Base-by-base conservation (phyloP, 176 grass and related monocot genomes). In the Saccharum officinarum region DNA sequence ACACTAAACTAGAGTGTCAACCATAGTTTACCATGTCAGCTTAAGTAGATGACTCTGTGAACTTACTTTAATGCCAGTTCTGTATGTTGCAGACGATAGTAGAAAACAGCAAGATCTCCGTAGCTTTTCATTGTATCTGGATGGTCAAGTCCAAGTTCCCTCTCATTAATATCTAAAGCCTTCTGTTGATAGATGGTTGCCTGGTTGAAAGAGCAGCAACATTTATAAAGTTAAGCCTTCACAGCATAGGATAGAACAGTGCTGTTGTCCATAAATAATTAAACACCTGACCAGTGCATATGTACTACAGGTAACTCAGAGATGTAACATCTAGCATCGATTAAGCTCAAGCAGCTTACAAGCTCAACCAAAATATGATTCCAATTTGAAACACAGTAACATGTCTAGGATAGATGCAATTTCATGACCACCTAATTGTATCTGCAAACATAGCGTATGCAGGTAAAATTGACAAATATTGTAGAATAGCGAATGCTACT, bases 51-150 rank as follows among this genome's bases (percentile, higher is more conserved):
- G 38, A 66, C 11, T 79, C 66, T 1, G 2, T 3, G 3, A 60
- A 84, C 89, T 85, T 95, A 98, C 97, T 98, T 98, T 80, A 98
- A 70, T 69, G 97, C 97, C 25, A 98, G 65, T 94, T 98, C 91
- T 79, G 93, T 98, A 89, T 98, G 97, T 84, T 98, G 97, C 91
- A 98, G 88, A 41, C 97, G 97, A 79, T 98, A 98, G 65, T 98
- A 98, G 78, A 98, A 98, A 94, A 98, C 97, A 55, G 97, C 97
- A 79, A 98, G 97, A 85, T 98, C 97, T 54, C 97, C 97, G 50
- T 98, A 98, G 91, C 97, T 98, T 94, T 98, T 98, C 97, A 98
- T 98, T 50, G 97, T 98, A 89, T 98, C 97, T 89, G 97, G 93
- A 73, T 98, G 97, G 90, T 98, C 97, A 85, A 98, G 91, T 76